These are phyloP conservation scores for Daldinia bambusicola DNA, from an alignment of 495 filamentous ascomycete species.

Conservation along the genomic window DNA sequence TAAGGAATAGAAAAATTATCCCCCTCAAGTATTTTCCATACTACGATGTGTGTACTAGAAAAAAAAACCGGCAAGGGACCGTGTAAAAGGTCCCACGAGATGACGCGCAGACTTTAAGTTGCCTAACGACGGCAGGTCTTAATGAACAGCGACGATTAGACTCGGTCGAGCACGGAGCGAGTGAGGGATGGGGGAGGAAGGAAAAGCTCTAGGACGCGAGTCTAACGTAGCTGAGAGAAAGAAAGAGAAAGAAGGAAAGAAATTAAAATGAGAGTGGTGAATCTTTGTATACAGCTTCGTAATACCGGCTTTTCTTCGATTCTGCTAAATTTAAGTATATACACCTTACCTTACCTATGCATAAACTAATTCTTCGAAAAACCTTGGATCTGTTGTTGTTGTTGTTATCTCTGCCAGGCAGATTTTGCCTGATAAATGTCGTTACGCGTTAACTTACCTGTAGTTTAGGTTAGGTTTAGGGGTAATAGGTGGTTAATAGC, in stretches of 20 bases:
- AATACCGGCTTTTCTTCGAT: conserved; percentile 45
- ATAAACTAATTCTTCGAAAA: background rate
- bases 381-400: too few relatives aligned
- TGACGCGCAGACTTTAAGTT: background rate
- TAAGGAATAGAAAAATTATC: conserved; percentile 32
- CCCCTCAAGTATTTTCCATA: conserved; percentile 4
- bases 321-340: conserved; percentile 39
- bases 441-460: too few relatives aligned
- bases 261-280: conserved; percentile 15
- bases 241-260: conserved; percentile 3
- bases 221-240: conserved; percentile 22
- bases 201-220: conserved; percentile 3
- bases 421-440: too few relatives aligned
- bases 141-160: conserved; percentile 2
- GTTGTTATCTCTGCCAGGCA: background rate
- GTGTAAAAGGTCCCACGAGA: conserved; percentile 16
- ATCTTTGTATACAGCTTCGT: conserved; percentile 47
- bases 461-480: too few relatives aligned
- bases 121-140: conserved; percentile 9
- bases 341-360: background rate
- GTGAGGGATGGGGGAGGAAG: background rate
- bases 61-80: conserved; percentile 4
- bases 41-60: conserved; percentile 26
- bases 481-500: too few relatives aligned
- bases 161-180: conserved; percentile 4